Base-by-base conservation (phyloP, 192 early-diverging fungal genomes). In the Coemansia sp. region DNA sequence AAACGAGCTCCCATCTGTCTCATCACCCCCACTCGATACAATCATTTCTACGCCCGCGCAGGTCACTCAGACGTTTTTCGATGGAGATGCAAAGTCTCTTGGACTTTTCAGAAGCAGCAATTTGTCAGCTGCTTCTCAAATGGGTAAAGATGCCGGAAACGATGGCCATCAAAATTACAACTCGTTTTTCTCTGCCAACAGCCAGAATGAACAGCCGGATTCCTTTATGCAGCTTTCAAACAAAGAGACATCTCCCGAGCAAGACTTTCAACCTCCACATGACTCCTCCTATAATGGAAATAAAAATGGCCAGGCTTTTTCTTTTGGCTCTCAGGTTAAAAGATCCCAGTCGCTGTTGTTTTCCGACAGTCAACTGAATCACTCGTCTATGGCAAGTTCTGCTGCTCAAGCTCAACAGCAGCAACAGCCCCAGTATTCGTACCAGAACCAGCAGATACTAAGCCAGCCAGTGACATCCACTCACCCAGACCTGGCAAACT, bases 301-400 rank as follows among this genome's bases (percentile, higher is more conserved):
- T 7, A 39, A 41, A 17, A 38, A 61, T 28, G 60, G 43, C 6
- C 56, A 55, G 14, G 8, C 14, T 3, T 48, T 48, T 48, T 48
- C 14, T 15, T 48, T 48, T 48, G 32, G 58, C 36, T 55, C 58
- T 35, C 58, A 56, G 12, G 8, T 71, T 4, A 76, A 76, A 28
- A 57, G 68, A 22, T 67, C 74, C 51, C 70, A 71, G 56, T 76
- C 74, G 2, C 64, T 61, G 20, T 12, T 76, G 15, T 67, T 76
- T 58, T 37, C 51, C 34, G 62, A 28, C 35, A 61, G 15, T n/a
- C 57, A n/a, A 35, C 35, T 18, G 67, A 60, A 28, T 18, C 32
- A 52, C n/a, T 48, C 14, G 45, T 12, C 45, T 15, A 15, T 15
- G 3, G 45, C 12, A 12, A 5, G 17, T 12, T 8, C 4, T 1